Evolutionary conservation across 371 early-diverging fungal species (phyloP).

Genomic region (Homolaphlyctis polyrhiza): DNA sequence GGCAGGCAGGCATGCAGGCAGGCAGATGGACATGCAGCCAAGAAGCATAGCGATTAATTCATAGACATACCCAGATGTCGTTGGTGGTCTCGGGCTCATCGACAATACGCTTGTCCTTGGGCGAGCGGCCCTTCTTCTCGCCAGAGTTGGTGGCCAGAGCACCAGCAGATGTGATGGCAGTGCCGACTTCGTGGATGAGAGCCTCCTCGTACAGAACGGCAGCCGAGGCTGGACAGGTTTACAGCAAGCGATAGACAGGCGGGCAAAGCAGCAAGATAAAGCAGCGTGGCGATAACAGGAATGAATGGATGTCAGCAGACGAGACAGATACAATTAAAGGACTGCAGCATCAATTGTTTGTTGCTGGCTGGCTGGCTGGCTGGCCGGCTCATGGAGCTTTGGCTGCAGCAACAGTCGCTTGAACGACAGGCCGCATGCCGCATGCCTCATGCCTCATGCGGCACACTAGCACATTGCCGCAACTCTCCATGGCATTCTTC

Average conservation of each 20-base stretch:
- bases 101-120: conserved; percentile 94
- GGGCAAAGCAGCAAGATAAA: not conserved
- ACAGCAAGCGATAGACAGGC: not conserved
- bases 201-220: conserved; percentile 93
- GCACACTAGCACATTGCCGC: no score
- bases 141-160: conserved; percentile 90
- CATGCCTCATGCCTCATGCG: no score
- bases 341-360: no score
- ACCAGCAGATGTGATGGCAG: conserved; percentile 82
- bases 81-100: conserved; percentile 73
- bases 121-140: conserved; percentile 71
- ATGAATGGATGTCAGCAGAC: not conserved
- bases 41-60: no score
- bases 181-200: conserved; percentile 78
- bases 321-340: not conserved
- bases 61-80: conserved; percentile 74
- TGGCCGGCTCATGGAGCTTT: no score
- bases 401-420: no score
- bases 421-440: no score
- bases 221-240: conserved; percentile 56
- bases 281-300: not conserved
- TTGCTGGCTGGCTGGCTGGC: no score
- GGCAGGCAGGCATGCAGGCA: not conserved
- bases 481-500: no score
- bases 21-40: not conserved